Evolutionary conservation across 148 eudicot genomes (phyloP).

Genomic region (Pouteria glomerata): DNA sequence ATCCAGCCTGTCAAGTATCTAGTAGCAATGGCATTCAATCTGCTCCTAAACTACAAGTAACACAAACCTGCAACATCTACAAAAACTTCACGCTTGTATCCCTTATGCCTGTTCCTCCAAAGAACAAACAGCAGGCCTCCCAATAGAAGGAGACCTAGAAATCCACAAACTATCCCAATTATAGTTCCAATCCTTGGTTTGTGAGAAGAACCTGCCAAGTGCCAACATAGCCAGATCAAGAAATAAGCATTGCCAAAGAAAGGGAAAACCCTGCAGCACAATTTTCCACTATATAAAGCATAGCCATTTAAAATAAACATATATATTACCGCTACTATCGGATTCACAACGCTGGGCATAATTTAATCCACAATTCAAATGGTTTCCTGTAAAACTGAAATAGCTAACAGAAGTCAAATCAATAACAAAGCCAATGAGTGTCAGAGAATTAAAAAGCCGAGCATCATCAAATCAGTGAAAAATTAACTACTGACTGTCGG

Average conservation of each 20-base stretch:
- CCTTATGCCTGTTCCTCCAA: conserved; percentile 54
- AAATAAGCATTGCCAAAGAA: conserved; percentile 8
- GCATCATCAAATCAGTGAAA: background rate
- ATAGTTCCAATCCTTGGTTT: conserved; percentile 58
- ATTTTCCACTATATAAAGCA: background rate
- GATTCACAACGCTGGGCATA: conserved; percentile 52
- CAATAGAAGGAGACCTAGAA: conserved; percentile 47
- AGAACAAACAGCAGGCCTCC: conserved; percentile 48
- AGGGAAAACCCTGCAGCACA: background rate
- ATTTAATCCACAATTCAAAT: conserved; percentile 64
- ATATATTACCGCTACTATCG: conserved; percentile 29
- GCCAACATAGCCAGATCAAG: conserved; percentile 16
- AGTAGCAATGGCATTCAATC: background rate
- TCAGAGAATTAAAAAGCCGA: background rate
- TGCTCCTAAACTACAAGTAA: conserved; percentile 9
- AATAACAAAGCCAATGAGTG: background rate
- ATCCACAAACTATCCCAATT: conserved; percentile 59
- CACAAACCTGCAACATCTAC: conserved; percentile 87
- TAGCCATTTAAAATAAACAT: background rate
- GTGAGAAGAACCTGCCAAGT: conserved; percentile 62
- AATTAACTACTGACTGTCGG: background rate
- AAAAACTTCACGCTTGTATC: conserved; percentile 68
- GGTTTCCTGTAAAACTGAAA: conserved; percentile 81
- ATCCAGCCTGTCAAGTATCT: background rate
- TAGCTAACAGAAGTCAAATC: conserved; percentile 13